Evolutionary conservation across 116 monocot species (phyloP).

Genomic region (Cymodocea nodosa): DNA sequence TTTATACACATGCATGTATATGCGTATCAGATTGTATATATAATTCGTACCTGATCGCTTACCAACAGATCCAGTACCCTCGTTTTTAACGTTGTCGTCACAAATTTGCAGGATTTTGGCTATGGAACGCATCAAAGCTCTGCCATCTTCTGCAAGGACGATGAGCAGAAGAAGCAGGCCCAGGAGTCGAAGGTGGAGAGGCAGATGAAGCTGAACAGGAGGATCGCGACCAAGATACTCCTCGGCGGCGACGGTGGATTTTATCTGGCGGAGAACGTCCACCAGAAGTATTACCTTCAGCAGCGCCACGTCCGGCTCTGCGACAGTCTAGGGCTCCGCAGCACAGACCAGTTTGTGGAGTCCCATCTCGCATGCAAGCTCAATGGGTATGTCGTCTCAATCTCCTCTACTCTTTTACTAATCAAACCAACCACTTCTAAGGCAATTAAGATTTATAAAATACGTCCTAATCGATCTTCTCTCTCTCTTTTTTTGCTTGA

Average conservation of each 20-base stretch:
- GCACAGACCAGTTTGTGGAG: constrained; percentile 30
- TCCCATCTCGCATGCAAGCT: constrained; percentile 40
- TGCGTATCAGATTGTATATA: too few relatives aligned
- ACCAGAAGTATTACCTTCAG: constrained; percentile 40
- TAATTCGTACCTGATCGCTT: too few relatives aligned
- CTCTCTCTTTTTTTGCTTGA: too few relatives aligned
- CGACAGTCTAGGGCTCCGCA: constrained; percentile 23
- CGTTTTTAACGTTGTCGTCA: too few relatives aligned
- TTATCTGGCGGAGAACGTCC: constrained; percentile 28
- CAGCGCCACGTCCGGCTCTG: constrained; percentile 15
- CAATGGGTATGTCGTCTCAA: constrained; percentile 22
- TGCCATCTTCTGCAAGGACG: constrained; percentile 31
- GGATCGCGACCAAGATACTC: constrained; percentile 35
- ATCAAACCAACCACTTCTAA: too few relatives aligned
- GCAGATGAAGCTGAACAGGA: constrained; percentile 40
- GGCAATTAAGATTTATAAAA: too few relatives aligned
- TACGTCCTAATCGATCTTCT: too few relatives aligned
- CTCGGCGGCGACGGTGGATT: constrained; percentile 6
- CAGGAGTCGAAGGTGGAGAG: constrained; percentile 28
- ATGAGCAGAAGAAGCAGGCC: constrained; percentile 36
- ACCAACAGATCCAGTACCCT: too few relatives aligned
- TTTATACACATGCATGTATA: too few relatives aligned
- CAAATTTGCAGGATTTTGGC: constrained; percentile 20
- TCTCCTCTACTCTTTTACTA: neutral
- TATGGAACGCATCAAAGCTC: constrained; percentile 26